Evolutionary conservation across 1,284 basidiomycete species (phyloP).

Genomic region (Erythrobasidium hasegawianum): DNA sequence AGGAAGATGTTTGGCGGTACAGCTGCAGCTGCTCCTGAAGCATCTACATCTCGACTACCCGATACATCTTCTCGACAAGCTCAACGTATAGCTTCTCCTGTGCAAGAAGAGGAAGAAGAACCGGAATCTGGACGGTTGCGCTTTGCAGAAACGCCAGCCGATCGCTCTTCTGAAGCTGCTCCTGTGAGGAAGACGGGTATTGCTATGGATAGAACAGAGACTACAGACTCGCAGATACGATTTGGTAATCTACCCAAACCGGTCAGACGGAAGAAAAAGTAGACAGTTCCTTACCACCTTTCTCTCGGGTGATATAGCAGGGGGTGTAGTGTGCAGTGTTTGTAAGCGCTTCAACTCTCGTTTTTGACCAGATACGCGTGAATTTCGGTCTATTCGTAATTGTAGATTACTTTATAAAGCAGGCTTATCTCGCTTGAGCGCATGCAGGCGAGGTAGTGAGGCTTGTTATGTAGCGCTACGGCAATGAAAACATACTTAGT

Average conservation of each 20-base stretch:
- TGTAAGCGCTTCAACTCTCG: no score
- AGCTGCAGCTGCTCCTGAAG: no score
- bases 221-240: slow-evolving; percentile 31
- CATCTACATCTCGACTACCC: neutral
- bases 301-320: no score
- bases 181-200: slow-evolving; percentile 17
- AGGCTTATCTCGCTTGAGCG: no score
- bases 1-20: slow-evolving; percentile 24
- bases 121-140: slow-evolving; percentile 1
- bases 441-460: no score
- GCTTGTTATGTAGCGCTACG: no score
- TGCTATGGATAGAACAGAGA: slow-evolving; percentile 22
- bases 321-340: no score
- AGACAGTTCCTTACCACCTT: neutral
- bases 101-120: slow-evolving; percentile 25
- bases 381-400: no score
- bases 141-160: neutral
- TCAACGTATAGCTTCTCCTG: neutral
- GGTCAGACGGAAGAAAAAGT: neutral
- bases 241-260: slow-evolving; percentile 23
- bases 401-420: no score
- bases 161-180: neutral
- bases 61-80: neutral
- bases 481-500: no score
- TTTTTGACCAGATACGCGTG: no score